These are phyloP conservation scores for Kwoniella shandongensis DNA, from an alignment of 768 basidiomycete species.

Conservation along the genomic window DNA sequence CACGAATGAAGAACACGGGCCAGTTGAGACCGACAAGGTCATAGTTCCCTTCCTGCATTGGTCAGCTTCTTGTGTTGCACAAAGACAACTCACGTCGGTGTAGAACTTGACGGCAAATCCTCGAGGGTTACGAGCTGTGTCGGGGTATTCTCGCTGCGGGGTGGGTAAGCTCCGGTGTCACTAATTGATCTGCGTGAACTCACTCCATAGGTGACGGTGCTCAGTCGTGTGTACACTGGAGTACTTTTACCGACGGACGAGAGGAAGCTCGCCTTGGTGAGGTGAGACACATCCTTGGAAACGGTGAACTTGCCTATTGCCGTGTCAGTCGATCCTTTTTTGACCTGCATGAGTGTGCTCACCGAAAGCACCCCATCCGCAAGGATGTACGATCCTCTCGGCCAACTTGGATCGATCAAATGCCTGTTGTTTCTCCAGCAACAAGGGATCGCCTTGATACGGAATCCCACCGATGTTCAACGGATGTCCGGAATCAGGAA, in stretches of 20 bases:
- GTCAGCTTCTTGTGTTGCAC: background rate
- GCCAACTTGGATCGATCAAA: constrained; percentile 47
- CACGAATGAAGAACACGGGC: constrained; percentile 42
- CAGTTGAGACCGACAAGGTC: constrained; percentile 33
- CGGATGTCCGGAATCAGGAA: constrained; percentile 44
- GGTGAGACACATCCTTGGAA: constrained; percentile 44
- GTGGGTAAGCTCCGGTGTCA: background rate
- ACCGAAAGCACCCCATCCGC: constrained; percentile 44
- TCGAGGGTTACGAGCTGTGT: constrained; percentile 35
- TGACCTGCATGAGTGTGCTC: background rate
- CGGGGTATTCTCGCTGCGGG: constrained; percentile 33
- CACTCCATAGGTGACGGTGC: constrained; percentile 48
- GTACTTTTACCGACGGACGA: constrained; percentile 38
- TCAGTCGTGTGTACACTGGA: constrained; percentile 40
- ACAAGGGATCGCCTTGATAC: constrained; percentile 41
- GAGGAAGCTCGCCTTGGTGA: constrained; percentile 49
- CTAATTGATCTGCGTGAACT: constrained; percentile 8
- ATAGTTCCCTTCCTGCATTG: constrained; percentile 26
- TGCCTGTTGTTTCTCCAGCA: constrained; percentile 51
- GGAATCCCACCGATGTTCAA: constrained; percentile 50
- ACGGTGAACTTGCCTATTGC: constrained; percentile 38
- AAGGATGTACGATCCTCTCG: constrained; percentile 52
- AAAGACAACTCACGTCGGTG: constrained; percentile 18
- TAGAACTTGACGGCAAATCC: constrained; percentile 36
- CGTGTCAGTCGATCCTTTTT: no score